Base-by-base conservation (phyloP, 768 basidiomycete species). In the Pleurotus pulmonarius region DNA sequence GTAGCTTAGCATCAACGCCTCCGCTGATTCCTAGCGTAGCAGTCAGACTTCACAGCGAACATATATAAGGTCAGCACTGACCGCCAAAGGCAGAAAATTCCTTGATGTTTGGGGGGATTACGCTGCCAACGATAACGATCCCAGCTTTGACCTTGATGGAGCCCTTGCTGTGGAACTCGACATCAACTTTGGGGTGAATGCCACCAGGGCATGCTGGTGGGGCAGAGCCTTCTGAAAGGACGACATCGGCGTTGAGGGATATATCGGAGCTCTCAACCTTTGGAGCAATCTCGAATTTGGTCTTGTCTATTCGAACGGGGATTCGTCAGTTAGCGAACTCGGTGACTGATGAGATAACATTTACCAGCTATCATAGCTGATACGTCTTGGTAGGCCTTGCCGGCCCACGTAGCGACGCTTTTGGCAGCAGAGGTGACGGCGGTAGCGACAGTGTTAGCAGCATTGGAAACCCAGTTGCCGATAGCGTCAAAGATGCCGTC, bases 71-170 rank as follows among this genome's bases (percentile, higher is more conserved):
- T 6, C 9, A 48, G 9, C 8, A 34, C 25, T 51, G 2, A 53
- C 51, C 51, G 13, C 65, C 64, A 22, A 65, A 64, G 25, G 71
- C 56, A 20, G 61, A 64, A 51, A 71, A 65, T 8, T 69, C 63
- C n/a, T 39, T 53, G 26, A 73, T 53, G 0, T 61, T 59, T 5
- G 71, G 72, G 3, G 76, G 76, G 25, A 74, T 38, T 9, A 62
- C 54, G 4, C 49, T 55, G 29, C 61, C 61, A 16, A 59, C 72
- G 46, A 68, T 53, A 20, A 37, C 18, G 3, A 69, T 60, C 9
- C 68, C 58, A 3, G 65, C 69, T 37, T 69, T 64, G 13, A 67
- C 69, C 45, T 60, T 63, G 16, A 64, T 63, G 3, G 51, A 53
- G 13, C 51, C 51, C 16, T 53, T 25, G 51, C 51, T 53, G 39